Evolutionary conservation across 768 basidiomycete genomes (phyloP).

Genomic region (Termitomyces sp.): DNA sequence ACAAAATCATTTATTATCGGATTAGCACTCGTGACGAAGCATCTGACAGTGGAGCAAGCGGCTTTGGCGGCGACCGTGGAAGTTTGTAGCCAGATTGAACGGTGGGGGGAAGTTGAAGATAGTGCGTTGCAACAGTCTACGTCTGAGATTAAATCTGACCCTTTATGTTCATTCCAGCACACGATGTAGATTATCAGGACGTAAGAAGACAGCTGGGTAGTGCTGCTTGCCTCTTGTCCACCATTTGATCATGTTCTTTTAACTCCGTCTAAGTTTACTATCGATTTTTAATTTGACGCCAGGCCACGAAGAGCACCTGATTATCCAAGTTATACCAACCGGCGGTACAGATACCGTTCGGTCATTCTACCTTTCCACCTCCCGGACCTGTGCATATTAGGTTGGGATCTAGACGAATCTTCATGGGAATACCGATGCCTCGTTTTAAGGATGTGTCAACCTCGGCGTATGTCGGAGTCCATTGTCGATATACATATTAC

Average conservation of each 20-base stretch:
- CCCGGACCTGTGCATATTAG: background rate
- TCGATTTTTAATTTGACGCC: background rate
- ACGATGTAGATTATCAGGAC: slow-evolving; percentile 97
- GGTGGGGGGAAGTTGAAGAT: slow-evolving; percentile 99
- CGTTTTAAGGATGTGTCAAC: background rate
- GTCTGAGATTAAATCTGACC: slow-evolving; percentile 8
- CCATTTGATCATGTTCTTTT: slow-evolving; percentile 17
- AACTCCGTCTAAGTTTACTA: background rate
- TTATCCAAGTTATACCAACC: too few relatives aligned
- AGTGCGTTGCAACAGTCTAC: slow-evolving; percentile 53
- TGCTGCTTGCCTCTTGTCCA: slow-evolving; percentile 58
- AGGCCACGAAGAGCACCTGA: background rate
- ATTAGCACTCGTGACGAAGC: slow-evolving; percentile 76
- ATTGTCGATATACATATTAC: background rate
- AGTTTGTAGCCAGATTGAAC: slow-evolving; percentile 91
- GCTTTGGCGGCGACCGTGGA: slow-evolving; percentile 86
- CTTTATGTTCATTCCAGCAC: slow-evolving; percentile 51
- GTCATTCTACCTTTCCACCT: background rate
- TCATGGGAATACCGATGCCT: background rate
- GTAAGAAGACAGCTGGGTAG: slow-evolving; percentile 83
- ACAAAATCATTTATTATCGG: slow-evolving; percentile 91
- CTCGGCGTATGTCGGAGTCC: background rate
- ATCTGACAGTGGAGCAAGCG: slow-evolving; percentile 79
- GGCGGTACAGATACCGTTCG: background rate
- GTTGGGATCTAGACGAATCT: background rate